A percentile compares a stretch with the other conserved stretches of the same genome.
These are phyloP conservation scores for Knoxdaviesia proteae DNA, from an alignment of 2,329 filamentous ascomycete species.

Conservation along the genomic window DNA sequence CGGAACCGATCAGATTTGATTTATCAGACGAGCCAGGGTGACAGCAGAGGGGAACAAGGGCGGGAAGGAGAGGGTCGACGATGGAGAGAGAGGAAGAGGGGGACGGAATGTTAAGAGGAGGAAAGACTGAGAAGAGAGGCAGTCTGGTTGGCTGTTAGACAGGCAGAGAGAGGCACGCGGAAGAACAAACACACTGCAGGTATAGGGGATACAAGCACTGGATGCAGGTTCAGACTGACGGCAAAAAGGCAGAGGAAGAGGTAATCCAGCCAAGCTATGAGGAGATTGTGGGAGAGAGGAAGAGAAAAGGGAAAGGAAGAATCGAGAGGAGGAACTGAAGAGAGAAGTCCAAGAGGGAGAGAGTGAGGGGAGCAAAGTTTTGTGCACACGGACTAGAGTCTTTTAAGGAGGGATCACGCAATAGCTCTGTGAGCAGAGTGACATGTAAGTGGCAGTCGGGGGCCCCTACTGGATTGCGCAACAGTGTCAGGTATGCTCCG, in stretches of 20 bases:
- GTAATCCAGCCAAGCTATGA: neutral
- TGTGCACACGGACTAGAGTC: conserved; percentile 1
- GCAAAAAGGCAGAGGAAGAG: neutral
- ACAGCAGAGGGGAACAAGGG: too few species aligned
- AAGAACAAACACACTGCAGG: too few species aligned
- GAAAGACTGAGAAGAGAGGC: neutral
- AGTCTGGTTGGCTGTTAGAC: too few species aligned
- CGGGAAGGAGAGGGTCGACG: too few species aligned
- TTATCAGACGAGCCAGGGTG: too few species aligned
- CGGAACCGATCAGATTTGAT: too few species aligned
- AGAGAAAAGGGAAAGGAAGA: conserved; percentile 1
- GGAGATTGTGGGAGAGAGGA: neutral
- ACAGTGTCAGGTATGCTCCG: too few species aligned
- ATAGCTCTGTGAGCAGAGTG: neutral
- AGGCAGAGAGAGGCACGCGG: too few species aligned
- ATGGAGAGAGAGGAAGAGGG: neutral
- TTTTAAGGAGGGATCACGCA: conserved; percentile 2
- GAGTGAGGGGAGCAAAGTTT: conserved; percentile 3
- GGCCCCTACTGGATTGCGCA: too few species aligned
- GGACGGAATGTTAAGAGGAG: neutral
- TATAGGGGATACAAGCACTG: too few species aligned
- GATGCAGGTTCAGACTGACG: too few species aligned
- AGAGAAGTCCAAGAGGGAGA: neutral
- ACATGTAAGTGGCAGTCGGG: too few species aligned
- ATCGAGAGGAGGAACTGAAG: neutral